Evolutionary conservation across 306 rosid genomes (phyloP).

Genomic region (Corylus avellana): DNA sequence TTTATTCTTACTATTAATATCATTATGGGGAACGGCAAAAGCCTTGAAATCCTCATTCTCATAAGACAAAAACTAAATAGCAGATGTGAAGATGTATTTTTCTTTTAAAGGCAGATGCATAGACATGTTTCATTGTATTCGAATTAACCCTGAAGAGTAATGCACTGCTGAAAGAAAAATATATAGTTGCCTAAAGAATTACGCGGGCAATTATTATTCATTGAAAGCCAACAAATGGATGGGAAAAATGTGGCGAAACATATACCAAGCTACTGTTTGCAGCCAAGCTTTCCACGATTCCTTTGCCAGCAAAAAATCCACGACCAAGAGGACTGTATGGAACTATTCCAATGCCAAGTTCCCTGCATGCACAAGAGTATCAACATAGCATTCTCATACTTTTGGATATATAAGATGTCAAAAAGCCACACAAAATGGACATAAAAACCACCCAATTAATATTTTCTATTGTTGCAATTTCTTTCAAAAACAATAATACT

Average conservation of each 20-base stretch:
- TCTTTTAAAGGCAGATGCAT: too few species aligned
- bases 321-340: slow-evolving; percentile 83
- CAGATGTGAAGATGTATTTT: background rate
- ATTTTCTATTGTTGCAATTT: background rate
- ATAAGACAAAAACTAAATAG: background rate
- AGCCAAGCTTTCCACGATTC: slow-evolving; percentile 49
- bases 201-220: background rate
- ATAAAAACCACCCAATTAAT: background rate
- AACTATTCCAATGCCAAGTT: slow-evolving; percentile 82
- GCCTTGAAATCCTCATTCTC: too few species aligned
- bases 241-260: background rate
- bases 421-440: slow-evolving; percentile 3
- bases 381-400: background rate
- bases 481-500: background rate
- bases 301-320: slow-evolving; percentile 81
- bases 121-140: background rate
- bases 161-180: background rate
- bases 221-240: background rate
- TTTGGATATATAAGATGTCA: background rate
- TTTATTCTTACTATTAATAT: background rate
- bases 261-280: slow-evolving; percentile 45
- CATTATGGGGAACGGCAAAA: background rate
- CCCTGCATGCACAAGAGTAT: slow-evolving; percentile 41
- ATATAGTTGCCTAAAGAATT: background rate
- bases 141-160: background rate